phyloP scores from a whole-genome alignment of 495 filamentous ascomycete species.

The Clohesyomyces aquaticus region DNA sequence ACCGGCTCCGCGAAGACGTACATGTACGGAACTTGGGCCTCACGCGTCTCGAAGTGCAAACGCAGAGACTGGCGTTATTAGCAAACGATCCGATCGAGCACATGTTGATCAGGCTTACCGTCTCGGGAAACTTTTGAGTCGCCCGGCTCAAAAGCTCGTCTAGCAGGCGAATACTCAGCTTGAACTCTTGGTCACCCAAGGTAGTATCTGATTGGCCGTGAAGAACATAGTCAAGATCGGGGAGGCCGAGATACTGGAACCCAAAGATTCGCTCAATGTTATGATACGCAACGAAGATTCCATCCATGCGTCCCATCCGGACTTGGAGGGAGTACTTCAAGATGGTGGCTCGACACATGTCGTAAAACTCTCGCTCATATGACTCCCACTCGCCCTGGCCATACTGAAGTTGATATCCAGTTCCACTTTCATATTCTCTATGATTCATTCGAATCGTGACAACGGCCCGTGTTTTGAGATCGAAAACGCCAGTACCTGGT shows the following conservation, averaged over 20 bases:
- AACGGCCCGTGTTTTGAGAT: slow-evolving; percentile 93
- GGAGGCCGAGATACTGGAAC: slow-evolving; percentile 87
- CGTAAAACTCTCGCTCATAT: slow-evolving; percentile 92
- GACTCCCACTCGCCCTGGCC: slow-evolving; percentile 79
- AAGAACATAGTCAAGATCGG: slow-evolving; percentile 83
- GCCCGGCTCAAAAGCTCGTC: slow-evolving; percentile 77
- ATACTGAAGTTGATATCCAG: slow-evolving; percentile 83
- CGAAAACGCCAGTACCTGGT: slow-evolving; percentile 93
- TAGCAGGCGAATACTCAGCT: slow-evolving; percentile 73
- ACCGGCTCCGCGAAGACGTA: slow-evolving; percentile 89
- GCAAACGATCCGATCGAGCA: slow-evolving; percentile 4
- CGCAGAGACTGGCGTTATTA: slow-evolving; percentile 65
- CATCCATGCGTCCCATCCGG: slow-evolving; percentile 96
- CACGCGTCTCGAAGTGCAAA: slow-evolving; percentile 82
- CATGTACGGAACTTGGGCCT: slow-evolving; percentile 67
- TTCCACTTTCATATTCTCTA: slow-evolving; percentile 67
- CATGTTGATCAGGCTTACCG: slow-evolving; percentile 43
- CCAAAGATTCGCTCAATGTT: slow-evolving; percentile 95
- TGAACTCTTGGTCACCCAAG: slow-evolving; percentile 88
- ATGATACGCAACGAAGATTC: slow-evolving; percentile 97
- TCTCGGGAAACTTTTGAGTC: slow-evolving; percentile 69
- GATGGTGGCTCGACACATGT: slow-evolving; percentile 94
- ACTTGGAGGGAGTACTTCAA: slow-evolving; percentile 97
- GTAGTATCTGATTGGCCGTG: slow-evolving; percentile 69
- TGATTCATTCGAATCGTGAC: slow-evolving; percentile 86